Percentiles rank a stretch among this genome's conserved stretches.
These are phyloP conservation scores for Pythium coloratum DNA, from an alignment of 352 stramenopile genomes.

Conservation along the genomic window DNA sequence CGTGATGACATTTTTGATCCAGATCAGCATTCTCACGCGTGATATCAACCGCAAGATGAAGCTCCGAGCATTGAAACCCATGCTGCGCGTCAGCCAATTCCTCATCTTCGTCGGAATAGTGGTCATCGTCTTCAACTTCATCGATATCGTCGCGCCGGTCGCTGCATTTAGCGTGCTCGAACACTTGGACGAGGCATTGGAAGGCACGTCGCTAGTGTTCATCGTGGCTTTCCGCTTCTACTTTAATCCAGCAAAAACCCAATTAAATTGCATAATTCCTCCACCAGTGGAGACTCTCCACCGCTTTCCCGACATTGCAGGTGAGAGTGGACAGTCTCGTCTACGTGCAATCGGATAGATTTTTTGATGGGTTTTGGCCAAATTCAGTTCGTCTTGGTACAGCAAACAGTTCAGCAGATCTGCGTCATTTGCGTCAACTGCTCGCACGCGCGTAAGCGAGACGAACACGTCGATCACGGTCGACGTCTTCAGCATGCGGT, in stretches of 20 bases:
- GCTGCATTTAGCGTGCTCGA: neutral
- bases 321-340: no score
- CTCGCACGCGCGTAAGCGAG: neutral
- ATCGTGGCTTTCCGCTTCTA: conserved; percentile 27
- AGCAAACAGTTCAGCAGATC: no score
- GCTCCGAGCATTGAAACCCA: conserved; percentile 3
- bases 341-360: no score
- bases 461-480: neutral
- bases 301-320: no score
- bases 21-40: conserved; percentile 27
- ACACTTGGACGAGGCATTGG: conserved; percentile 12
- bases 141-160: conserved; percentile 9
- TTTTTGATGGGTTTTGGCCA: no score
- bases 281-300: no score
- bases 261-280: no score
- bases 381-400: neutral
- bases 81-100: conserved; percentile 10
- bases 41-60: conserved; percentile 28
- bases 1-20: conserved; percentile 29
- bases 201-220: conserved; percentile 17
- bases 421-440: no score
- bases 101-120: conserved; percentile 12
- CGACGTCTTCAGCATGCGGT: no score
- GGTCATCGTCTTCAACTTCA: conserved; percentile 15
- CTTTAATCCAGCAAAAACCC: no score